These are phyloP conservation scores for Tephrocybe sp. DNA, from an alignment of 768 basidiomycete species.

Conservation along the genomic window DNA sequence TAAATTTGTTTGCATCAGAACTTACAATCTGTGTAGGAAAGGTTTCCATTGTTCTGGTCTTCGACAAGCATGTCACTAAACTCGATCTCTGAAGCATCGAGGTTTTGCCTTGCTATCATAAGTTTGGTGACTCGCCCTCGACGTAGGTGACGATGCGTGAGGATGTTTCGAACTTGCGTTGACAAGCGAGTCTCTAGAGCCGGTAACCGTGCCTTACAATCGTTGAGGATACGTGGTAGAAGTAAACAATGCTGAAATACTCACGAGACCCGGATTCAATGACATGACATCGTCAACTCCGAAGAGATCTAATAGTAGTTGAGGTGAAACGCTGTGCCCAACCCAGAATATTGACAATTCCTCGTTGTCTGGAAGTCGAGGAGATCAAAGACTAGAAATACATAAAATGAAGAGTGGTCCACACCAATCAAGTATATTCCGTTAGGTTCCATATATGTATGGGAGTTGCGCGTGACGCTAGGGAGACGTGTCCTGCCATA, in stretches of 20 bases:
- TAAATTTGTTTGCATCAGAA: slow-evolving; percentile 10
- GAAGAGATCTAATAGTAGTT: slow-evolving; percentile 80
- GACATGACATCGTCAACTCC: slow-evolving; percentile 76
- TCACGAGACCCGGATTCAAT: slow-evolving; percentile 70
- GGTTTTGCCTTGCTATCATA: slow-evolving; percentile 83
- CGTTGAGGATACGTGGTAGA: neutral
- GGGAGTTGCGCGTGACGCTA: slow-evolving; percentile 75
- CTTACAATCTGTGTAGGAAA: slow-evolving; percentile 90
- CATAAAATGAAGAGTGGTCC: slow-evolving; percentile 19
- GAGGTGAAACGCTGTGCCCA: slow-evolving; percentile 78
- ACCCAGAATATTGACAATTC: slow-evolving; percentile 90
- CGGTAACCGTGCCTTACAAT: slow-evolving; percentile 65
- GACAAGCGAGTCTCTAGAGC: slow-evolving; percentile 74
- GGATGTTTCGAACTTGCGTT: slow-evolving; percentile 80
- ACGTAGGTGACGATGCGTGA: slow-evolving; percentile 62
- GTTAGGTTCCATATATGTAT: slow-evolving; percentile 85
- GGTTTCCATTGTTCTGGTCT: slow-evolving; percentile 94
- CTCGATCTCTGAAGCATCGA: slow-evolving; percentile 92
- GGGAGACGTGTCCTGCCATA: slow-evolving; percentile 68
- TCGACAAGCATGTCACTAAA: slow-evolving; percentile 97
- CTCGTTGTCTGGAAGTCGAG: slow-evolving; percentile 70
- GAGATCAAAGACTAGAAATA: neutral
- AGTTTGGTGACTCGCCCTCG: slow-evolving; percentile 58
- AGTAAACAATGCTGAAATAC: slow-evolving; percentile 15
- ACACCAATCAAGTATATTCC: slow-evolving; percentile 93